These are phyloP conservation scores for Lodderomyces elongisporus DNA, from an alignment of 1,139 yeast species.

Conservation along the genomic window DNA sequence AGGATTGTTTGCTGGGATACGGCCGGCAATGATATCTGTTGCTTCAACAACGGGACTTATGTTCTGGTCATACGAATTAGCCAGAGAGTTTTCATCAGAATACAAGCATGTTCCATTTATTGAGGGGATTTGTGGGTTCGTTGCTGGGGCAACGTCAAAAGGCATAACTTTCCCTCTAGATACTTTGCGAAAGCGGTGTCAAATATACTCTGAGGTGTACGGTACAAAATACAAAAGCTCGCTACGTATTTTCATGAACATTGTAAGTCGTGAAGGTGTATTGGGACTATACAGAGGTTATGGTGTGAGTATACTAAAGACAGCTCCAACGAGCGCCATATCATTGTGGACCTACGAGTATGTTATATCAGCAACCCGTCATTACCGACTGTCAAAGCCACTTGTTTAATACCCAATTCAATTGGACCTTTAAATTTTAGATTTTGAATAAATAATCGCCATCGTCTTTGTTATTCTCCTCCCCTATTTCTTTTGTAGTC, in stretches of 20 bases:
- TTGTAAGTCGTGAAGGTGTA: slow-evolving; percentile 53
- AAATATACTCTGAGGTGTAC: slow-evolving; percentile 44
- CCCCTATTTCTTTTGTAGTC: slow-evolving; percentile 14
- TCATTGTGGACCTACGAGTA: slow-evolving; percentile 71
- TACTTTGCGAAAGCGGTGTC: slow-evolving; percentile 72
- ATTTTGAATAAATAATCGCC: slow-evolving; percentile 33
- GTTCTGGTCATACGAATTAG: slow-evolving; percentile 60
- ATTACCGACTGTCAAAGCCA: not conserved
- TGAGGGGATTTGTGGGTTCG: slow-evolving; percentile 65
- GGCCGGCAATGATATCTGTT: slow-evolving; percentile 59
- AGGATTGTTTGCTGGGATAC: slow-evolving; percentile 63
- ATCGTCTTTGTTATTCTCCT: slow-evolving; percentile 23
- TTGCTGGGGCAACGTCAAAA: slow-evolving; percentile 76
- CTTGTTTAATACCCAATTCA: not conserved
- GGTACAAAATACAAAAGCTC: slow-evolving; percentile 15
- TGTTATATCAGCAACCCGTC: slow-evolving; percentile 13
- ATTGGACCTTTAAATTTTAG: too few species aligned
- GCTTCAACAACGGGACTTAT: slow-evolving; percentile 64
- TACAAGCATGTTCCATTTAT: slow-evolving; percentile 38
- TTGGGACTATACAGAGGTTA: slow-evolving; percentile 72
- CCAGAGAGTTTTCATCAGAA: slow-evolving; percentile 26
- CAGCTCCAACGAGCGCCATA: slow-evolving; percentile 79
- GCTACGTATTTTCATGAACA: slow-evolving; percentile 19
- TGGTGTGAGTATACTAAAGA: slow-evolving; percentile 61
- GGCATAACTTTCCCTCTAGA: slow-evolving; percentile 80